Evolutionary conservation across 1,284 basidiomycete genomes (phyloP).

Genomic region (Porodaedalea pini): DNA sequence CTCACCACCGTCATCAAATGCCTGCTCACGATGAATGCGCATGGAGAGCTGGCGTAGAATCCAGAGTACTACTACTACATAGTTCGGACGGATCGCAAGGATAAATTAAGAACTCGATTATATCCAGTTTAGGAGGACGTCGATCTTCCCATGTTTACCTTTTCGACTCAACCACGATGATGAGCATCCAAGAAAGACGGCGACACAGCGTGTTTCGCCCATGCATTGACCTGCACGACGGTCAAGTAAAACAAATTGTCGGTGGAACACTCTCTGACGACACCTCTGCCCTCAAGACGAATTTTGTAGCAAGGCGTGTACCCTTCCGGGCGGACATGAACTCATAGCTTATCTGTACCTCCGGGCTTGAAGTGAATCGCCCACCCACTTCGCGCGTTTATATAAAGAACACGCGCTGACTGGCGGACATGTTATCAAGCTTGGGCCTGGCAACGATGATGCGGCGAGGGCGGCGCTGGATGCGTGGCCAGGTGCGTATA

Average conservation of each 20-base stretch:
- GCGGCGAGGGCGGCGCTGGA: slow-evolving; percentile 81
- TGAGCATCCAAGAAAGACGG: not conserved
- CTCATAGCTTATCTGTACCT: slow-evolving; percentile 9
- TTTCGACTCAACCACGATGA: no score
- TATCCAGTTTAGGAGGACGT: no score
- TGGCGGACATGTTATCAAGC: slow-evolving; percentile 96
- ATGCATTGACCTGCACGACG: slow-evolving; percentile 95
- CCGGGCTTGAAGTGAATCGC: slow-evolving; percentile 63
- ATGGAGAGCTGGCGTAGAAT: no score
- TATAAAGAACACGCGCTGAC: slow-evolving; percentile 69
- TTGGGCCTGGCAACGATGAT: slow-evolving; percentile 85
- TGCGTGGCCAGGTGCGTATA: slow-evolving; percentile 72
- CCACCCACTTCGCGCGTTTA: slow-evolving; percentile 78
- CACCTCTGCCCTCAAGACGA: slow-evolving; percentile 73
- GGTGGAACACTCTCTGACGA: slow-evolving; percentile 84
- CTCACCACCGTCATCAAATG: no score
- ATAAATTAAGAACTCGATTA: no score
- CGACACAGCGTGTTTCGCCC: slow-evolving; percentile 66
- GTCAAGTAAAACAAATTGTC: slow-evolving; percentile 97
- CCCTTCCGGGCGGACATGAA: not conserved
- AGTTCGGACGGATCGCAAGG: no score
- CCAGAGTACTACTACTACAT: no score
- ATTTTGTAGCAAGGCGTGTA: slow-evolving; percentile 84
- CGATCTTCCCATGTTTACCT: no score
- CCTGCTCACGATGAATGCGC: no score